Conservation (phyloP, 176 grass and related monocot genomes). For the Guadua angustifolia region DNA sequence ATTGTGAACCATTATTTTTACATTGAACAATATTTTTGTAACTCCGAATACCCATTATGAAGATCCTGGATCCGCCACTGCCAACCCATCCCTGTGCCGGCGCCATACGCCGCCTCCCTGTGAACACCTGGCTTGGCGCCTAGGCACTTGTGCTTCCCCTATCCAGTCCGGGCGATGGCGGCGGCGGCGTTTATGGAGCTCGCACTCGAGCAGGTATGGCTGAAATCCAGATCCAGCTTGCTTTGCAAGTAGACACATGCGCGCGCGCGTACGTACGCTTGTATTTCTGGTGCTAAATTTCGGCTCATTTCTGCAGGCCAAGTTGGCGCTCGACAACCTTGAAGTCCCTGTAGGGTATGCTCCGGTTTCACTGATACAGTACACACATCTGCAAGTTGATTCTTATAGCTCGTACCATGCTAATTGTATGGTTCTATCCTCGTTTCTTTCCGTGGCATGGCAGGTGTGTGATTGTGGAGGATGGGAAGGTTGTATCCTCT, state of each 20-base stretch:
- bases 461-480: conserved; percentile 88
- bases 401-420: neutral
- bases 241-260: neutral
- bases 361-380: conserved; percentile 14
- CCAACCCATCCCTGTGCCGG: neutral
- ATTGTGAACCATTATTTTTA: no score
- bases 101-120: neutral
- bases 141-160: neutral
- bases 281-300: conserved; percentile 3
- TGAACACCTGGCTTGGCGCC: neutral
- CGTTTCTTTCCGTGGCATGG: neutral
- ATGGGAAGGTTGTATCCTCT: conserved; percentile 73
- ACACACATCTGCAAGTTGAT: neutral
- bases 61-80: no score
- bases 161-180: conserved; percentile 8
- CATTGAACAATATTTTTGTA: no score
- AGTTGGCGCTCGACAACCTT: conserved; percentile 75
- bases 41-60: no score
- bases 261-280: neutral
- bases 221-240: conserved; percentile 13
- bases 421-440: conserved; percentile 14
- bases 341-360: conserved; percentile 91
- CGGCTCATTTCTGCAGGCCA: conserved; percentile 54
- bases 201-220: conserved; percentile 69
- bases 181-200: conserved; percentile 62